Percentiles rank a stretch among this genome's conserved stretches.
These are phyloP conservation scores for Aspergillus piperis DNA, from an alignment of 2,329 filamentous ascomycete species.

Conservation along the genomic window DNA sequence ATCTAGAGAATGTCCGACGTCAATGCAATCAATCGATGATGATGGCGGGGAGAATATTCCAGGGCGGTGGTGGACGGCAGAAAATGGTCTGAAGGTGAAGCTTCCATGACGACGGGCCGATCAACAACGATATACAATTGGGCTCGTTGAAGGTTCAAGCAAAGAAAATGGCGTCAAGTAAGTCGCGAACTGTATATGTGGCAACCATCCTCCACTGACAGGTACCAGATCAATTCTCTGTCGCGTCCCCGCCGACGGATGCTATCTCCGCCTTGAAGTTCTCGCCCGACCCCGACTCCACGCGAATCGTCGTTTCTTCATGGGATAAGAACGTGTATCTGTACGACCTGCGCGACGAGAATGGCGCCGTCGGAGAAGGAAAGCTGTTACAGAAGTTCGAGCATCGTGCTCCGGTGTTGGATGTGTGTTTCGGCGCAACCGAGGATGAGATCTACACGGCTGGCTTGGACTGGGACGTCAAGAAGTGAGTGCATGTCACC, in stretches of 20 bases:
- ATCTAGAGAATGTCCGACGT: neutral
- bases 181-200: conserved; percentile 12
- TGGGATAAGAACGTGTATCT: conserved; percentile 93
- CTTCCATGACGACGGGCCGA: conserved; percentile 26
- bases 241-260: conserved; percentile 79
- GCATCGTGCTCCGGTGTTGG: conserved; percentile 81
- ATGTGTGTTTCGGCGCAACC: conserved; percentile 84
- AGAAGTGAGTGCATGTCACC: conserved; percentile 56
- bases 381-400: conserved; percentile 72
- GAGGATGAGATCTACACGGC: conserved; percentile 83
- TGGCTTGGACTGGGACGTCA: conserved; percentile 84
- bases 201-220: conserved; percentile 8
- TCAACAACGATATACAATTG: conserved; percentile 22
- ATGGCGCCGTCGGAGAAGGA: conserved; percentile 58
- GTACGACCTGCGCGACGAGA: conserved; percentile 69
- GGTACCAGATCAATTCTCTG: conserved; percentile 69
- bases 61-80: conserved; percentile 35
- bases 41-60: conserved; percentile 28
- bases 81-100: conserved; percentile 32
- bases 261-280: conserved; percentile 85
- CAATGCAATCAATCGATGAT: neutral
- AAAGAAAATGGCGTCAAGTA: conserved; percentile 47
- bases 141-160: conserved; percentile 9
- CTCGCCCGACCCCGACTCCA: conserved; percentile 71
- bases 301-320: conserved; percentile 82